Evolutionary conservation across 2,329 filamentous ascomycete species (phyloP), one percentile per base, ranked within the genome.

Genomic region (Cytospora schulzeri): DNA sequence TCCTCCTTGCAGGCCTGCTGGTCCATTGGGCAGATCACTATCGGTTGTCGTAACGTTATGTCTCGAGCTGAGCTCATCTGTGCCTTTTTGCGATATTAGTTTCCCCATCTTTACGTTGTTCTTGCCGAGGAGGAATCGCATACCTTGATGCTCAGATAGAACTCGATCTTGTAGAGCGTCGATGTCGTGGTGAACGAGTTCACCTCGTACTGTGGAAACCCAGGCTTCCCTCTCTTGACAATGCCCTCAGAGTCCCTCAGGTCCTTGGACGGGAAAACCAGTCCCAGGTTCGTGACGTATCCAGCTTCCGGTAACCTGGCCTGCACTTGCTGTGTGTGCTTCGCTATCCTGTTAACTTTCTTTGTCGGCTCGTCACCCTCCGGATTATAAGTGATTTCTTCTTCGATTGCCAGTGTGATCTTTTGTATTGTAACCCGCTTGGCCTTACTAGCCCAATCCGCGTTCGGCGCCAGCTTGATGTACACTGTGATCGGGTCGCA

Each of bases 311-410:
- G 92, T 79, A 99, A 83, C 76, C 91, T 96, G 60, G 91, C 86
- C 58, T 91, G 91, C 33, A 99, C 88, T 0, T 83, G 80, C 72
- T 97, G 92, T 1, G 89, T 89, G 71, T 94, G 91, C 76, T 93
- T 95, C 29, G 91, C 89, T 69, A 99, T 81, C 63, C 89, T 91
- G 77, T 96, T 97, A 70, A 92, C 82, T 76, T 96, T 97, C 69
- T 92, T 91, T 35, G 91, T 91, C 31, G 93, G 93, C 74, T 98
- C 95, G 73, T 98, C 95, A 57, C 95, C 95, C 77, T 98, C 94
- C 33, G 95, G 95, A 70, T 99, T 98, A 78, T 91, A 99, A n/a
- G 95, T 96, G 65, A 98, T 96, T 75, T 98, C 94, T 77, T 99
- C 95, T 73, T 98, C 95, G 70, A 99, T 96, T 15, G 88, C 88